Evolutionary conservation across 169 alveolate species (phyloP), one percentile per base, ranked within the genome.

Genomic region (Babesia gibsoni): DNA sequence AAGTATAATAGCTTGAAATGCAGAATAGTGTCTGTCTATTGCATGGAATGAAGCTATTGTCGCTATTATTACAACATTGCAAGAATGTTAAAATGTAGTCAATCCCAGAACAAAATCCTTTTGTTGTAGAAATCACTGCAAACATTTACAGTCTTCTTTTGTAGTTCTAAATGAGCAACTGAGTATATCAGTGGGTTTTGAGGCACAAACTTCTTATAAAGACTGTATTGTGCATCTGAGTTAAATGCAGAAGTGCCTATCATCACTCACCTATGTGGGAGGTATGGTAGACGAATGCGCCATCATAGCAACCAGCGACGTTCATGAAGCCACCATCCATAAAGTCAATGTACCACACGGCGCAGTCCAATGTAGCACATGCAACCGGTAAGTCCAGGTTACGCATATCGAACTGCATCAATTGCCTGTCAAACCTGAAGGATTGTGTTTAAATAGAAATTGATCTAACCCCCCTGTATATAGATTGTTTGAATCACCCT

Each of bases 221-320:
- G 42, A 12, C n/a, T 16, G 39, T 14, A 18, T 16, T 32, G 18
- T 29, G 20, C 23, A 10, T 41, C 57, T 29, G 39, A 20, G 23
- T 3, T 6, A 23, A 10, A 18, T 29, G 22, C 23, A n/a, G 9
- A 27, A 14, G 49, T 52, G 30, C 14, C 18, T 16, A 22, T 5
- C 29, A 12, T 9, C n/a, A 41, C 42, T 30, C 25, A 33, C 65
- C 61, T n/a, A 12, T 0, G 0, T 27, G 18, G 35, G 54, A 43
- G 52, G 75, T 7, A 4, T 8, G 52, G 61, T 75, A 75, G 5
- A 56, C 52, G n/a, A 52, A 41, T 5, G 84, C 65, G 1, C 84
- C 84, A 37, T 75, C 80, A 20, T 75, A 52, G 23, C 81, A 75
- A 32, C 84, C 84, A 2, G 84, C 77, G 5, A 75, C 45, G 30